A percentile compares a stretch with the other conserved stretches of the same genome.
Conservation (phyloP, 2,329 filamentous ascomycete species). For the Colletotrichum lindemuthianum region DNA sequence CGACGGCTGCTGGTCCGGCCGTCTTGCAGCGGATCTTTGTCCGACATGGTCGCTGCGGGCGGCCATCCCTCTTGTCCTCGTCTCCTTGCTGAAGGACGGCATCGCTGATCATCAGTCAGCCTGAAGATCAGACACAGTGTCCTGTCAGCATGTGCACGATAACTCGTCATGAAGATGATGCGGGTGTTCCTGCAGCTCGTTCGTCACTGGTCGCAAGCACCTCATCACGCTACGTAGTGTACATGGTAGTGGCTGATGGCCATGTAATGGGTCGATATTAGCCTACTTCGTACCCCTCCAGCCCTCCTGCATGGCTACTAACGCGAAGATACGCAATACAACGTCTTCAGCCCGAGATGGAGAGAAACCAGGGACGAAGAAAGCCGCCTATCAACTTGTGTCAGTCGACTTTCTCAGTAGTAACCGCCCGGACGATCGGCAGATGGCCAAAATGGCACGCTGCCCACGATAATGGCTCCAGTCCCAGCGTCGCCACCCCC, state of each 20-base stretch:
- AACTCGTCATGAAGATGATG: not conserved
- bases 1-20: not conserved
- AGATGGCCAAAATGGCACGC: not conserved
- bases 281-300: too few relatives aligned
- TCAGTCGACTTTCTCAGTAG: not conserved
- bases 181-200: slow-evolving; percentile 31
- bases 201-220: slow-evolving; percentile 20
- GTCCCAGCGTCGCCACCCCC: slow-evolving; percentile 27
- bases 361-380: slow-evolving; percentile 1
- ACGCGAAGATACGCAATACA: too few relatives aligned
- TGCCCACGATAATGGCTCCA: not conserved
- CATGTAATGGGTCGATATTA: too few relatives aligned
- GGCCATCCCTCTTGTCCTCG: not conserved
- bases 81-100: slow-evolving; percentile 1
- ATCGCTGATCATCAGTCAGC: slow-evolving; percentile 17
- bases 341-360: not conserved
- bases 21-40: slow-evolving; percentile 20
- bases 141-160: not conserved
- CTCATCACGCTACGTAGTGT: too few relatives aligned
- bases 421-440: not conserved
- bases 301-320: too few relatives aligned
- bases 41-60: slow-evolving; percentile 14
- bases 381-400: slow-evolving; percentile 17
- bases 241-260: too few relatives aligned
- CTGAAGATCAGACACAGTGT: slow-evolving; percentile 27